Evolutionary conservation across 1,284 basidiomycete species (phyloP).

Genomic region (Gymnopus androsaceus): DNA sequence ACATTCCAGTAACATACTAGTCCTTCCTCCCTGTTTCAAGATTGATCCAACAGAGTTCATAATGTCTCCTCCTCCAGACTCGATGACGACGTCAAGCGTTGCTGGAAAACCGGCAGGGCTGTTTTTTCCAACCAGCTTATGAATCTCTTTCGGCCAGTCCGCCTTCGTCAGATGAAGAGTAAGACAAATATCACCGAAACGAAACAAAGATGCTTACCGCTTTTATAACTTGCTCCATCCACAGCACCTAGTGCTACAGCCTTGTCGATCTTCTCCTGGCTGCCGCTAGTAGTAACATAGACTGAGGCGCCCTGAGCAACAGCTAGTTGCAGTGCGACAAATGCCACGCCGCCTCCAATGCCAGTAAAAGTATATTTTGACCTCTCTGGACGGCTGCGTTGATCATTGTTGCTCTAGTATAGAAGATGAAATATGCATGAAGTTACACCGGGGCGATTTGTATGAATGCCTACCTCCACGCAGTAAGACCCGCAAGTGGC

Average conservation of each 20-base stretch:
- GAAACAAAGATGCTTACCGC: slow-evolving; percentile 44
- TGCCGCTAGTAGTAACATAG: slow-evolving; percentile 83
- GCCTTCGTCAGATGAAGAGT: slow-evolving; percentile 31
- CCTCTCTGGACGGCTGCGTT: slow-evolving; percentile 66
- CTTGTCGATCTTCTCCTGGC: slow-evolving; percentile 66
- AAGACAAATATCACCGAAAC: background rate
- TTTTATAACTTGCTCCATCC: slow-evolving; percentile 77
- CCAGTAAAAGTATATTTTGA: slow-evolving; percentile 79
- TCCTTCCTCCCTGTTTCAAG: slow-evolving; percentile 69
- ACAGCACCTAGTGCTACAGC: slow-evolving; percentile 75
- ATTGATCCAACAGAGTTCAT: slow-evolving; percentile 56
- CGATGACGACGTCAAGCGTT: slow-evolving; percentile 71
- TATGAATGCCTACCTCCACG: slow-evolving; percentile 64
- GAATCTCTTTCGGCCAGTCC: slow-evolving; percentile 66
- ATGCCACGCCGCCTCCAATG: slow-evolving; percentile 82
- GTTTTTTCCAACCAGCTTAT: slow-evolving; percentile 45
- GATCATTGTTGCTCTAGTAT: slow-evolving; percentile 66
- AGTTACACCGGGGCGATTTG: slow-evolving; percentile 10
- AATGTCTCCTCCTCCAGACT: slow-evolving; percentile 81
- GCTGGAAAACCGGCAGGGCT: slow-evolving; percentile 25
- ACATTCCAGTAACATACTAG: slow-evolving; percentile 84
- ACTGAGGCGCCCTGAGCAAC: slow-evolving; percentile 78
- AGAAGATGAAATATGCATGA: too few species aligned
- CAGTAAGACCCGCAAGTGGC: slow-evolving; percentile 78
- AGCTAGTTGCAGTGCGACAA: slow-evolving; percentile 77